A percentile compares a stretch with the other conserved stretches of the same genome.
Evolutionary conservation across 2,329 filamentous ascomycete species (phyloP).

Genomic region (Gnomoniopsis sp.): DNA sequence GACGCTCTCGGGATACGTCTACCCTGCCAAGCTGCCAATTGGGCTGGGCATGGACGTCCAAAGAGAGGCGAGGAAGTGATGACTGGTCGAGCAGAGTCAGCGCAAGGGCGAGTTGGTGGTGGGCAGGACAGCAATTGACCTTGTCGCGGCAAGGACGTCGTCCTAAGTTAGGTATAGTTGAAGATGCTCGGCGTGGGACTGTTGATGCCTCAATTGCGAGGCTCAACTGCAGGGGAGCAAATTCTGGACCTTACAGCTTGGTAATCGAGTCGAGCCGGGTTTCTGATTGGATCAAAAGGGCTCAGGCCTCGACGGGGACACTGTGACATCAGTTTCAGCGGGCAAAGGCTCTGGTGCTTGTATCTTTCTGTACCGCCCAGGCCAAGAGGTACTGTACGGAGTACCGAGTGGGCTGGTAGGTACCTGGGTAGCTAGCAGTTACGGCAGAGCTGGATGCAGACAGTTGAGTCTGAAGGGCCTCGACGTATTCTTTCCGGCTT

Average conservation of each 20-base stretch:
- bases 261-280: slow-evolving; percentile 15
- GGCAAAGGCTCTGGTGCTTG: neutral
- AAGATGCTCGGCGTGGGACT: neutral
- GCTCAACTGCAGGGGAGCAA: slow-evolving; percentile 1
- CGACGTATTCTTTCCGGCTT: neutral
- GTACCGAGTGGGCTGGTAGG: too few species aligned
- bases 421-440: neutral
- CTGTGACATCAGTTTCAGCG: neutral
- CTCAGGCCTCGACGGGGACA: neutral
- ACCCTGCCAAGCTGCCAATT: neutral
- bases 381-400: neutral
- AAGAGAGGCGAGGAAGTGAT: neutral
- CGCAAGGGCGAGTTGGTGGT: neutral
- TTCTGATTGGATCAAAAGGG: slow-evolving; percentile 5
- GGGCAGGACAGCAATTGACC: neutral
- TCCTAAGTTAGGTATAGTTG: neutral
- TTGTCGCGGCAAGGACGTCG: neutral
- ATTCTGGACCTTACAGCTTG: neutral
- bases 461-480: too few species aligned
- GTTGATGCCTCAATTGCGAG: slow-evolving; percentile 17
- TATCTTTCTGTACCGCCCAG: neutral
- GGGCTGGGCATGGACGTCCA: neutral
- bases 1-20: slow-evolving; percentile 5
- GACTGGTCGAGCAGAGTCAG: neutral
- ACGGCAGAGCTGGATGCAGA: neutral